Conservation (phyloP, 2,329 filamentous ascomycete genomes). For the Trichophyton benhamiae region DNA sequence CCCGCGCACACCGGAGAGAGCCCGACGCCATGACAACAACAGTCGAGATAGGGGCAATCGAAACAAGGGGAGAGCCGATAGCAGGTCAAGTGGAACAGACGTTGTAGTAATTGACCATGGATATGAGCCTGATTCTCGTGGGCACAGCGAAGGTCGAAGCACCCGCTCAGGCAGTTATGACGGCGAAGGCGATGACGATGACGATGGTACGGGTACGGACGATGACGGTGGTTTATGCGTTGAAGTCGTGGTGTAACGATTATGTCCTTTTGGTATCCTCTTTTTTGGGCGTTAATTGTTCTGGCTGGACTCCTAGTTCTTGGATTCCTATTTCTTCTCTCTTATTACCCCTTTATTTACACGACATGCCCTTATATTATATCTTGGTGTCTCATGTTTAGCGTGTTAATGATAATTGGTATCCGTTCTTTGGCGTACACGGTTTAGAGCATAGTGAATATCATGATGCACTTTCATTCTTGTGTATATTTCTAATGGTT, state of each 20-base stretch:
- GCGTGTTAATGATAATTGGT: not conserved
- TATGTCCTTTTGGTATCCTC: not conserved
- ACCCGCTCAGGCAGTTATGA: constrained; percentile 11
- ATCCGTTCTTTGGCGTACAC: not conserved
- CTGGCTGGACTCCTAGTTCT: not conserved
- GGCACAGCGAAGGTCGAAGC: not conserved
- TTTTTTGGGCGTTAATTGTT: not conserved
- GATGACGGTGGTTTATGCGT: constrained; percentile 13
- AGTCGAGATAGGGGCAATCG: constrained; percentile 4
- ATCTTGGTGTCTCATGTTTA: not conserved
- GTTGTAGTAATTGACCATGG: constrained; percentile 8
- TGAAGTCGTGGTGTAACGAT: constrained; percentile 15
- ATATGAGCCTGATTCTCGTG: constrained; percentile 4
- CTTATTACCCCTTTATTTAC: not conserved
- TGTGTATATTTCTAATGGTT: not conserved
- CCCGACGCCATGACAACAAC: not conserved
- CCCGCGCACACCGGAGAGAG: not conserved
- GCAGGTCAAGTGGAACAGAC: constrained; percentile 5
- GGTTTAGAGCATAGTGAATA: no score
- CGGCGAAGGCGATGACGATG: constrained; percentile 12
- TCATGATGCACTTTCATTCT: not conserved
- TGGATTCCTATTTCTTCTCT: not conserved
- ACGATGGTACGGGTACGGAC: constrained; percentile 12
- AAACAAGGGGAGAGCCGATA: not conserved
- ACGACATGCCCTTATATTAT: not conserved